Base-by-base conservation (phyloP, 805 yeast species). In the Candida chauliodis region DNA sequence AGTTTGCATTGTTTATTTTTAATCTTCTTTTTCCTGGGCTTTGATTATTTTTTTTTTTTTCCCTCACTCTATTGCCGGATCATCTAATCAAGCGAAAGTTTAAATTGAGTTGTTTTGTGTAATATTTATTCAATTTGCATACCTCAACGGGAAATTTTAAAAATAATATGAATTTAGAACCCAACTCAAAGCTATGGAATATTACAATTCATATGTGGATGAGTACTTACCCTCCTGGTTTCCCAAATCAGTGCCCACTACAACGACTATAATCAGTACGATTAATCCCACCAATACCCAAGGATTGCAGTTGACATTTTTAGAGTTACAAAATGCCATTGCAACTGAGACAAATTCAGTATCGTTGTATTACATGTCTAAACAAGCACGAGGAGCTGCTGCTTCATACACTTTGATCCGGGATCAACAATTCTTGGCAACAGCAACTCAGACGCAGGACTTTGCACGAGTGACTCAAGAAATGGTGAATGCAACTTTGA, bases 401-500 rank as follows among this genome's bases (percentile, higher is more conserved):
- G 70, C 66, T 1, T 58, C 69, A 11, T 43, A 58, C 29, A 52
- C 63, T 9, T 45, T 59, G 10, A 43, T 59, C 24, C 38, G 48
- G 10, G 59, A 63, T 7, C 53, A 57, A 32, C 30, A 47, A 7
- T 52, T 51, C 4, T 31, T 59, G 30, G 65, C 66, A 7, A 63
- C 70, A 3, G 69, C 69, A 22, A 63, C 71, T 1, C 56, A 48
- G 11, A 20, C 48, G 9, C 36, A 37, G 11, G 44, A 35, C 8
- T 31, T 46, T 10, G 47, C 59, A 2, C 32, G 31, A 19, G 58
- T 57, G 1, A 48, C 59, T 3, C 38, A 43, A 10, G 52, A 41
- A 6, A 42, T 53, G 29, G 40, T 43, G 26, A 43, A 55, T 30
- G 53, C 56, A 3, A 44, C 59, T 4, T 30, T 51, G 16, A 51